These are phyloP conservation scores for Hansenula anomala DNA, from an alignment of 1,139 yeast genomes.

Conservation along the genomic window DNA sequence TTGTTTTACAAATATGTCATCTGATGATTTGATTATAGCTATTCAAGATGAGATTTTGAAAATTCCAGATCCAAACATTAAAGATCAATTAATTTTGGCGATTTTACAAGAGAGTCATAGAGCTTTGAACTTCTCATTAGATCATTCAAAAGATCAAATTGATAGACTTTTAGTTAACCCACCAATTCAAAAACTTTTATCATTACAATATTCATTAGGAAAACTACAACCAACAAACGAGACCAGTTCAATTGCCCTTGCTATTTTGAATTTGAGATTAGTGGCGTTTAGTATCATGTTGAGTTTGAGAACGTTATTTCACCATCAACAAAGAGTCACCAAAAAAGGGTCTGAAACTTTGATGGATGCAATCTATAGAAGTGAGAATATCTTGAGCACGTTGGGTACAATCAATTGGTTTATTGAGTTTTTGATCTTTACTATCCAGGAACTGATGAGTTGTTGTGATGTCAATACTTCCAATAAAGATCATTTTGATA, in stretches of 20 bases:
- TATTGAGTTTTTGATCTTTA: conserved; percentile 59
- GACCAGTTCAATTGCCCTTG: conserved; percentile 60
- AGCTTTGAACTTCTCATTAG: conserved; percentile 65
- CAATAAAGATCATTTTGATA: conserved; percentile 9
- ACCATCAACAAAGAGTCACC: conserved; percentile 20
- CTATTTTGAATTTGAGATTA: conserved; percentile 62
- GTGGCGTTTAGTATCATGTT: conserved; percentile 74
- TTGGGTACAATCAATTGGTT: conserved; percentile 79
- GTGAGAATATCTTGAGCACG: conserved; percentile 54
- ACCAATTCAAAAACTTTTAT: conserved; percentile 60
- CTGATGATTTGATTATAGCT: conserved; percentile 63
- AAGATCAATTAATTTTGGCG: conserved; percentile 37
- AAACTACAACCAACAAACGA: conserved; percentile 47
- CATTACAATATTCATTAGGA: conserved; percentile 65
- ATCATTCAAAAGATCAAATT: conserved; percentile 58
- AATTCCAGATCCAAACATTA: conserved; percentile 14
- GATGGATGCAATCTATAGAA: conserved; percentile 50
- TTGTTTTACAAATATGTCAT: conserved; percentile 56
- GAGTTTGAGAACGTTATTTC: conserved; percentile 54
- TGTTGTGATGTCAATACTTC: neutral
- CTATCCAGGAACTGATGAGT: conserved; percentile 56
- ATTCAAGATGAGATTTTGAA: conserved; percentile 42
- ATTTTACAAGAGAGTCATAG: conserved; percentile 61
- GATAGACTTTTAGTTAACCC: conserved; percentile 71
- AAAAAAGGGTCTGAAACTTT: conserved; percentile 36